Evolutionary conservation across 805 yeast species (phyloP).

Genomic region (Lipomyces chichibuensis): DNA sequence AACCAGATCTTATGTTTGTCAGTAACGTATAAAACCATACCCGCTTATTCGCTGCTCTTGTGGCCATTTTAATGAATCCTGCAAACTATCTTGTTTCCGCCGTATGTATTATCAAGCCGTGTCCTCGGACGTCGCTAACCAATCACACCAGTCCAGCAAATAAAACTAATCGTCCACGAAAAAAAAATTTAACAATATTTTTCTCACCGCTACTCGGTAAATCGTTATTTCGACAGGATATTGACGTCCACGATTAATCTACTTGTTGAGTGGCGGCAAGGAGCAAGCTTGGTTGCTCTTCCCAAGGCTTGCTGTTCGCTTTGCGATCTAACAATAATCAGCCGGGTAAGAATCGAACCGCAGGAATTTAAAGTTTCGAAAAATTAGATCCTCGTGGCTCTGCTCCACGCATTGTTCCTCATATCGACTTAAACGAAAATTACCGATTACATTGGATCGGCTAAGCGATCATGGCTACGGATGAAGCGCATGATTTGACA

Average conservation of each 20-base stretch:
- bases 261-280: neutral
- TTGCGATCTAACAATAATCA: neutral
- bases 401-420: too few species aligned
- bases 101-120: neutral
- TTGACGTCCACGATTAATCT: neutral
- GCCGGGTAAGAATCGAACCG: neutral
- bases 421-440: too few species aligned
- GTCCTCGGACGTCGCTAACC: neutral
- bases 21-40: conserved; percentile 33
- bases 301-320: neutral
- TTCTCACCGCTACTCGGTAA: neutral
- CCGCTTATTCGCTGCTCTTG: conserved; percentile 43
- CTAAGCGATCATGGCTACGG: neutral
- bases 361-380: neutral
- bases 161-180: neutral
- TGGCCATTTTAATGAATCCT: conserved; percentile 39
- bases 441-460: too few species aligned
- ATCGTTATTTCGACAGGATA: neutral
- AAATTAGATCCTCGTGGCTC: too few species aligned
- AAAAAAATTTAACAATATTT: neutral
- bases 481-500: neutral
- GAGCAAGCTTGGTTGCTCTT: neutral
- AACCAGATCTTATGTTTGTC: neutral
- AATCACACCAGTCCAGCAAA: neutral
- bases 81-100: neutral